These are phyloP conservation scores for Stagonosporopsis tanaceti DNA, from an alignment of 2,329 filamentous ascomycete genomes.

Conservation along the genomic window DNA sequence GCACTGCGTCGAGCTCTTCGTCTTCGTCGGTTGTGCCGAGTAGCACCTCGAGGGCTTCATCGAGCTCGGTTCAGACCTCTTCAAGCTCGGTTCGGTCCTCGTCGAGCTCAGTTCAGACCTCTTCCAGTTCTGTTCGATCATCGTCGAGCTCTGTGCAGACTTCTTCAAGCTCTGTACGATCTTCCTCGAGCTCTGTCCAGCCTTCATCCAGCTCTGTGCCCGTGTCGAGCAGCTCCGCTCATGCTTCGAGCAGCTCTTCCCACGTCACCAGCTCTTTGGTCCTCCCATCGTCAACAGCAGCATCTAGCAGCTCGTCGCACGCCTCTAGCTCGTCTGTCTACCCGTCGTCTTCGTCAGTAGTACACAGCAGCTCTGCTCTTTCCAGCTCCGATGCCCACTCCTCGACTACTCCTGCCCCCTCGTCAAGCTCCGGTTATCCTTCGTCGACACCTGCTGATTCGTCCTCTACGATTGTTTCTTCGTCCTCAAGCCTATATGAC, in stretches of 20 bases:
- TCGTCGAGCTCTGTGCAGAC: not conserved
- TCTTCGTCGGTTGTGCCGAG: conserved; percentile 14
- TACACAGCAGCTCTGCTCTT: not conserved
- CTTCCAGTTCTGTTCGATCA: not conserved
- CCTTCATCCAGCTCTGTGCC: conserved; percentile 1
- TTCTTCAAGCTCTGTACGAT: not conserved
- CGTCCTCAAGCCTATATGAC: not conserved
- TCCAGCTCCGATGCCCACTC: conserved; percentile 6
- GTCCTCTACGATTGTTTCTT: conserved; percentile 5
- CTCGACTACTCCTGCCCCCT: conserved; percentile 3
- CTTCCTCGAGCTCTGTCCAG: not conserved
- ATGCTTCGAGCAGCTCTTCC: not conserved
- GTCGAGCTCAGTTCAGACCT: not conserved
- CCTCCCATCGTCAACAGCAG: not conserved
- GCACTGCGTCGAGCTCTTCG: conserved; percentile 22
- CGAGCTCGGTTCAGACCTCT: not conserved
- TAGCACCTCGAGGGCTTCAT: conserved; percentile 9
- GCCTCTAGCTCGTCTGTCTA: conserved; percentile 1
- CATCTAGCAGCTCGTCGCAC: not conserved
- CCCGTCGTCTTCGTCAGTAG: conserved; percentile 3
- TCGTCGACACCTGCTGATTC: conserved; percentile 5
- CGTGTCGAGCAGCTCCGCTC: not conserved
- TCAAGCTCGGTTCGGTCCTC: not conserved
- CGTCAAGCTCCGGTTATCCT: conserved; percentile 15
- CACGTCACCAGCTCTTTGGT: not conserved